Evolutionary conservation across 2,329 filamentous ascomycete species (phyloP).

Genomic region (Ophiostoma sp.): DNA sequence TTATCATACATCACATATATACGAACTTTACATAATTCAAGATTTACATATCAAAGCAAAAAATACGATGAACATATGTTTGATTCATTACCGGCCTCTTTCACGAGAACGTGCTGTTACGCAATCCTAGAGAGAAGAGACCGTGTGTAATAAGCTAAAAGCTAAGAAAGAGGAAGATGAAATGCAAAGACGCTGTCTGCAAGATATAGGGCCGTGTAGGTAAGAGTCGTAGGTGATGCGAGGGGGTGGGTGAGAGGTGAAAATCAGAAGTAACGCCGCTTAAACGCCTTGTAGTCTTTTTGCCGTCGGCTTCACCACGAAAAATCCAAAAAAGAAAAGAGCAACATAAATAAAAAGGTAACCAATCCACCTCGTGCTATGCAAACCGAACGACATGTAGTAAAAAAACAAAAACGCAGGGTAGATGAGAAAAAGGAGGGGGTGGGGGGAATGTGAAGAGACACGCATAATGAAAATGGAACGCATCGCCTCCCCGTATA

Average conservation of each 20-base stretch:
- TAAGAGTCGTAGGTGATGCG: not conserved
- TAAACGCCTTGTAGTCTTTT: conserved; percentile 11
- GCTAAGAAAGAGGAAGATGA: not conserved
- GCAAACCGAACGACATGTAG: conserved; percentile 14
- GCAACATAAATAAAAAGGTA: conserved; percentile 2
- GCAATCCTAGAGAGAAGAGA: not conserved
- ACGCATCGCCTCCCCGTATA: not conserved
- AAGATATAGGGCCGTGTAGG: not conserved
- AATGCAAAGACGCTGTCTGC: not conserved
- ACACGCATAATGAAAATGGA: not conserved
- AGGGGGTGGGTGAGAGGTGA: not conserved
- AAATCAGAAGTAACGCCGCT: conserved; percentile 1
- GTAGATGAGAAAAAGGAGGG: not conserved
- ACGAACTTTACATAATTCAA: no score
- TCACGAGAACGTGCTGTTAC: not conserved
- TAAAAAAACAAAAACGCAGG: not conserved
- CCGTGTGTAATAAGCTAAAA: not conserved
- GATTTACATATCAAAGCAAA: not conserved
- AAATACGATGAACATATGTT: not conserved
- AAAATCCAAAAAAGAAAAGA: conserved; percentile 9
- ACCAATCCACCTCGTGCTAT: conserved; percentile 22
- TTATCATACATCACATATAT: not conserved
- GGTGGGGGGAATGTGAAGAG: not conserved
- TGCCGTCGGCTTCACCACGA: not conserved
- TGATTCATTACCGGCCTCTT: not conserved